Evolutionary conservation across 1,139 yeast genomes (phyloP), one percentile per base, ranked within the genome.

Genomic region (Zygoascus meyerae): DNA sequence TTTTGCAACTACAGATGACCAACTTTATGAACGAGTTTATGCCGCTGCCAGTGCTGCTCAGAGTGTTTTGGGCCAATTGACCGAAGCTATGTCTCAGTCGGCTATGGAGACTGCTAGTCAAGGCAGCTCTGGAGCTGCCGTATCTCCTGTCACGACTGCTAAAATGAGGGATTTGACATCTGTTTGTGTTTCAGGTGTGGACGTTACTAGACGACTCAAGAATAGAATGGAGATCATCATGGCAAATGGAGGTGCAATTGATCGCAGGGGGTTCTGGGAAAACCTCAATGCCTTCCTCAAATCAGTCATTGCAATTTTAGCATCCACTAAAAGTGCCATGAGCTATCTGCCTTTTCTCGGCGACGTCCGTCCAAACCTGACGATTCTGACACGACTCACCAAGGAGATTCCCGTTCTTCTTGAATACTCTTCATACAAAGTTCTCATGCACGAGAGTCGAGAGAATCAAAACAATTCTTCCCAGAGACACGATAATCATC

Each of bases 361-460:
- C 56, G 95, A 86, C 48, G 85, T 86, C 2, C 72, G 96, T 51
- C 79, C 86, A 5, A 82, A 86, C 6, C 75, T 90, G 69, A 86
- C 95, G 0, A 78, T 81, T 31, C 70, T 90, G 49, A 89, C 97
- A 0, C 81, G 87, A 53, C 84, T 90, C 3, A 86, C 96, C 2
- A 90, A 90, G 60, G 97, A 90, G 58, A 86, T 90, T 10, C 89
- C 97, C 0, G 80, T 86, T 11, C 72, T 86, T 55, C 67, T 89
- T 41, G 96, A 89, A 60, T 70, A 73, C 42, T 76, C 82, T 46
- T 70, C 80, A 15, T 76, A 77, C 61, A 73, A 61, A 38, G 54
- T 57, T 21, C 45, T 61, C 42, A 49, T 59, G 50, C 39, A 34
- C 12, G 59, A 48, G 28, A 10, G 26, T 21, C 26, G 26, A 21